Evolutionary conservation across 192 early-diverging fungal species (phyloP), one percentile per base, ranked within the genome.

Genomic region (Ambispora gerdemannii): DNA sequence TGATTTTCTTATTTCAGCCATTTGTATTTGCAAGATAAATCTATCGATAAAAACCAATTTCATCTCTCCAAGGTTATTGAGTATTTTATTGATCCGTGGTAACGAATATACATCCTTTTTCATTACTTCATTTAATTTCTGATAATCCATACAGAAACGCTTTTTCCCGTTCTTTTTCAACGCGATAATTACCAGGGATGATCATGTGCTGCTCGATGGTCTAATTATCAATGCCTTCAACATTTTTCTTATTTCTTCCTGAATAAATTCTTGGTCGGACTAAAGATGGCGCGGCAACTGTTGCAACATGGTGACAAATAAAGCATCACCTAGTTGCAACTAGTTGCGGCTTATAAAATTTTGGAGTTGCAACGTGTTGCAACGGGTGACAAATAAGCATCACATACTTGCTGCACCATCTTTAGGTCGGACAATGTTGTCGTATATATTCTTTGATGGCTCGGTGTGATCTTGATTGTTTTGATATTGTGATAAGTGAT

Each of bases 91-190:
- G n/a, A 85, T 79, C 0, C 63, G 32, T 0, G 82, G 82, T 25
- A 84, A 62, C 0, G 82, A 75, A 60, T 80, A 83, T 0, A 49
- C 4, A 51, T 84, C 72, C 13, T 72, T 68, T 17, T 56, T 63
- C 0, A 75, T 82, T 3, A 77, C 36, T 0, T 49, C 35, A 61
- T 86, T 84, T 8, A 84, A 58, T 10, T 66, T 38, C 17, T 71
- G 72, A 59, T 85, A 86, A 50, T 86, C 77, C 0, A 84, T 28
- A 32, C 77, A 76, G 1, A 84, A 49, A 0, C 80, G 43, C 0
- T 20, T 22, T 0, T 72, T 80, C 68, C 2, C 33, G 0, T 32
- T 32, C 13, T 77, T 72, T 34, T 85, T 85, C 25, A n/a, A 13
- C 0, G 80, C 80, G 30, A 84, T 71, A 0, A 85, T 36, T 0